Evolutionary conservation across 2,329 filamentous ascomycete species (phyloP).

Genomic region (Helotiales sp.): DNA sequence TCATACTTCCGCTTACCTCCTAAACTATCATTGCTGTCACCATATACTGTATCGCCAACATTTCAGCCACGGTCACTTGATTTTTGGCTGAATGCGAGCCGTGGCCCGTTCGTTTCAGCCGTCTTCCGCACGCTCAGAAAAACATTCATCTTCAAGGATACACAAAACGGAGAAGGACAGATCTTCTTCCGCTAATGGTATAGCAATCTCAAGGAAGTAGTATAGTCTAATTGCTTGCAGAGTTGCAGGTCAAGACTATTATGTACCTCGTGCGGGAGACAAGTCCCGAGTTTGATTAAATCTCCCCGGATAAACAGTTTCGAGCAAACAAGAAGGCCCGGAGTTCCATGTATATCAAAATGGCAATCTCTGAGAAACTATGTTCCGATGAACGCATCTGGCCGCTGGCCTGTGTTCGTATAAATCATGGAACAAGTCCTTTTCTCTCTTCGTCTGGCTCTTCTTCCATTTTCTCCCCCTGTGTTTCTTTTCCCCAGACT

Average conservation of each 20-base stretch:
- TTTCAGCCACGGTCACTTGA: not conserved
- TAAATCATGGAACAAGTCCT: not conserved
- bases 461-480: not conserved
- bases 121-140: not conserved
- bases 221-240: not conserved
- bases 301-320: conserved; percentile 1
- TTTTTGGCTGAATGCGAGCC: not conserved
- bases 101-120: not conserved
- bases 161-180: not conserved
- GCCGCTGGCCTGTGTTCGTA: not conserved
- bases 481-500: not conserved
- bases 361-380: not conserved
- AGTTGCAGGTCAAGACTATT: not conserved
- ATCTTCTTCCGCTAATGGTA: not conserved
- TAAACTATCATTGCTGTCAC: not conserved
- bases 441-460: not conserved
- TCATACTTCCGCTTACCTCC: not conserved
- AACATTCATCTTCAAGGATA: not conserved
- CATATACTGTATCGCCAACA: not conserved
- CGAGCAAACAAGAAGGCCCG: not conserved
- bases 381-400: not conserved
- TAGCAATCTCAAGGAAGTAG: not conserved
- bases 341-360: conserved; percentile 2
- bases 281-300: not conserved
- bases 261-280: not conserved